Base-by-base conservation (phyloP, 2,329 filamentous ascomycete species). In the Taxawa tesnikishii region DNA sequence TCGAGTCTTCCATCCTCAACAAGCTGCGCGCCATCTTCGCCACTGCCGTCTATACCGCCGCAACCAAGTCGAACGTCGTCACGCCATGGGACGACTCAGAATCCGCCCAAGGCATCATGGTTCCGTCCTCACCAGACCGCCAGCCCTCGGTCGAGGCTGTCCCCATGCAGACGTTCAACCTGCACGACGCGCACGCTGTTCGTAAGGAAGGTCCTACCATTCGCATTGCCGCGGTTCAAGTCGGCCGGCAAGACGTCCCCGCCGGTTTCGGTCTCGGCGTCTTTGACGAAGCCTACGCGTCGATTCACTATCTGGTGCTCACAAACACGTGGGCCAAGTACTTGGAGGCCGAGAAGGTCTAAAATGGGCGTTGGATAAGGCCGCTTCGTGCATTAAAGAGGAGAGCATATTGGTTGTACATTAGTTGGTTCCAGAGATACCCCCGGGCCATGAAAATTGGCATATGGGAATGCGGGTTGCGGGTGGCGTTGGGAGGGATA, bases 291-390 rank as follows among this genome's bases (percentile, higher is more conserved):
- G 70, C 73, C 0, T 65, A 75, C 45, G 51, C 54, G n/a, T 67
- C 65, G 42, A 69, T 80, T 54, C 78, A 76, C 51, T 75, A 79
- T 37, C 60, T 79, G 5, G 74, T 80, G 3, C 55, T 79, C 37
- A 77, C 73, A 10, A 79, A 79, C 46, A 80, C 76, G 0, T 80
- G 76, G 75, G n/a, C 19, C 19, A 23, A n/a, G 19, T 23, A 23
- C 19, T n/a, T n/a, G n/a, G n/a, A n/a, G n/a, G n/a, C n/a, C n/a
- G n/a, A n/a, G n/a, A n/a, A n/a, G n/a, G n/a, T n/a, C n/a, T n/a
- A n/a, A n/a, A n/a, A n/a, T n/a, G n/a, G n/a, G n/a, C n/a, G n/a
- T n/a, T n/a, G n/a, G n/a, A n/a, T n/a, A n/a, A n/a, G n/a, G n/a
- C n/a, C n/a, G n/a, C n/a, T n/a, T n/a, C n/a, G n/a, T n/a, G n/a